These are phyloP conservation scores for Areca catechu DNA, from an alignment of 176 grass and related monocot species.

Conservation along the genomic window DNA sequence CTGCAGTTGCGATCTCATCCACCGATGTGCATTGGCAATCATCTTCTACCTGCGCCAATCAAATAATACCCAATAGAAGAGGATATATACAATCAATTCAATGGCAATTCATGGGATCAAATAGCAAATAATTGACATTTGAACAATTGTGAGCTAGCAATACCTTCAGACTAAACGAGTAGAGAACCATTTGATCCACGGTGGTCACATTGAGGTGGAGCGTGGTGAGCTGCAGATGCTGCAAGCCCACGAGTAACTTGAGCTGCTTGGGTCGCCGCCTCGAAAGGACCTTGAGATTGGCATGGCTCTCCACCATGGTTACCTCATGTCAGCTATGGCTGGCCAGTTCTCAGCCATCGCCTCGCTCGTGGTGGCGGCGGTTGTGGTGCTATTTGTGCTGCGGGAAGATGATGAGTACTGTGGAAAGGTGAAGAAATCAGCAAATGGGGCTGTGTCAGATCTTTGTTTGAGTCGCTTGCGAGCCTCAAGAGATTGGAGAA, in stretches of 20 bases:
- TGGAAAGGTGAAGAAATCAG: conserved; percentile 61
- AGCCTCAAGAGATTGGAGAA: conserved; percentile 54
- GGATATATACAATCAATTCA: not conserved
- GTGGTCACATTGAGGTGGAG: conserved; percentile 37
- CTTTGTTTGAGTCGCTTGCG: conserved; percentile 10
- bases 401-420: conserved; percentile 42
- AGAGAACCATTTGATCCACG: conserved; percentile 25
- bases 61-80: not conserved
- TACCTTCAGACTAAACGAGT: conserved; percentile 43
- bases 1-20: conserved; percentile 16
- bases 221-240: conserved; percentile 20
- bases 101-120: not conserved
- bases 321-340: conserved; percentile 38
- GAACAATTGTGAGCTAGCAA: not conserved
- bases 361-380: not conserved
- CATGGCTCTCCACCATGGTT: conserved; percentile 64
- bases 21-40: conserved; percentile 10
- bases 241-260: conserved; percentile 33
- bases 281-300: conserved; percentile 27
- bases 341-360: not conserved
- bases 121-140: no score
- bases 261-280: conserved; percentile 39
- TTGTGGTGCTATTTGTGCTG: not conserved
- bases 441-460: conserved; percentile 22
- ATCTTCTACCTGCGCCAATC: conserved; percentile 10